Conservation (phyloP, 2,329 filamentous ascomycete species). For the Hymenoscyphus albidus region DNA sequence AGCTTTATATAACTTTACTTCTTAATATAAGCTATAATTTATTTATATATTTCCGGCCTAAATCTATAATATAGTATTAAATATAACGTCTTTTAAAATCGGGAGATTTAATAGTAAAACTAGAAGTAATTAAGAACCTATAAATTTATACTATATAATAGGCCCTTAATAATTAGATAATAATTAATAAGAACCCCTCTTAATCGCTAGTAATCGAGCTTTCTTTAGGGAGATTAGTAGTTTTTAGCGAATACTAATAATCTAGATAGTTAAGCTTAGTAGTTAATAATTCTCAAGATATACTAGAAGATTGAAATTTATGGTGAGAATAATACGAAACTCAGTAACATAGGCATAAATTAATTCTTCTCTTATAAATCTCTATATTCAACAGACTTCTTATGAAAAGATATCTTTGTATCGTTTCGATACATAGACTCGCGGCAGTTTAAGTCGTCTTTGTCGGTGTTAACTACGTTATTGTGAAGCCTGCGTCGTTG, state of each 20-base stretch:
- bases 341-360: neutral
- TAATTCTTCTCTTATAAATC: neutral
- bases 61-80: too few species aligned
- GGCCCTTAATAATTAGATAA: neutral
- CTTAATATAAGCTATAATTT: too few species aligned
- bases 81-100: too few species aligned
- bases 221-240: slow-evolving; percentile 21
- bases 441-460: slow-evolving; percentile 16
- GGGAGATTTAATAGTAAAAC: too few species aligned
- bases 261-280: slow-evolving; percentile 15
- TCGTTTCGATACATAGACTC: slow-evolving; percentile 6
- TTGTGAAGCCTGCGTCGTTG: neutral
- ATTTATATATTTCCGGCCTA: too few species aligned
- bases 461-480: slow-evolving; percentile 3
- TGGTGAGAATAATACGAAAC: slow-evolving; percentile 14
- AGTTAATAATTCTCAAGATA: slow-evolving; percentile 21
- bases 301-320: slow-evolving; percentile 25
- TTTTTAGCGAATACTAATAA: slow-evolving; percentile 15
- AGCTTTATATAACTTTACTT: too few species aligned
- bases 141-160: neutral
- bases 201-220: neutral
- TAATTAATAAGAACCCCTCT: slow-evolving; percentile 17
- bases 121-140: neutral
- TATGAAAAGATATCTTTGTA: neutral
- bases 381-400: neutral